Evolutionary conservation across 192 early-diverging fungal species (phyloP).

Genomic region (Gryganskiella cystojenkinii): DNA sequence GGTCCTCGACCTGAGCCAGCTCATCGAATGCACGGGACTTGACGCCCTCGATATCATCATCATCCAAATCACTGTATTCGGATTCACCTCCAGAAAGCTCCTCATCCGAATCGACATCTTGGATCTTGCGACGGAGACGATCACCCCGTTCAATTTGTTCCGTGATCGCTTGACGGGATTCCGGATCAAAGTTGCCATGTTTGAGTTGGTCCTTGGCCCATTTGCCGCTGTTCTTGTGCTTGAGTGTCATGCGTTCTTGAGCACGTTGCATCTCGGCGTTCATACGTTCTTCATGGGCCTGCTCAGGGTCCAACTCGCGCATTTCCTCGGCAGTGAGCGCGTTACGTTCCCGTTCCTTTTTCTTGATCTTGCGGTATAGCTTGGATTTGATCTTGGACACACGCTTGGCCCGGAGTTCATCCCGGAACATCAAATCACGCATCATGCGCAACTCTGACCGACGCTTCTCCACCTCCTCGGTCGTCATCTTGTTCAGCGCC

Average conservation of each 20-base stretch:
- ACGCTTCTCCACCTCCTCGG: slow-evolving; percentile 83
- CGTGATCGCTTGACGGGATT: slow-evolving; percentile 80
- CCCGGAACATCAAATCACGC: slow-evolving; percentile 94
- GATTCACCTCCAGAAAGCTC: slow-evolving; percentile 57
- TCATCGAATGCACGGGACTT: slow-evolving; percentile 58
- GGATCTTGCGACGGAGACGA: slow-evolving; percentile 83
- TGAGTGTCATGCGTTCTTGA: slow-evolving; percentile 91
- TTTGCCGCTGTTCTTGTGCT: slow-evolving; percentile 96
- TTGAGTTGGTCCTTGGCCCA: slow-evolving; percentile 92
- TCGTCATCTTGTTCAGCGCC: slow-evolving; percentile 82
- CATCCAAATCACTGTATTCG: slow-evolving; percentile 60
- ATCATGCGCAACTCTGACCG: slow-evolving; percentile 87
- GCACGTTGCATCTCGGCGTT: slow-evolving; percentile 84
- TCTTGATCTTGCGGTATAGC: slow-evolving; percentile 89
- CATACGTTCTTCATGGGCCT: slow-evolving; percentile 71
- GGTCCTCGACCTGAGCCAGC: slow-evolving; percentile 63
- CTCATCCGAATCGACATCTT: slow-evolving; percentile 72
- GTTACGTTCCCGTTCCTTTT: slow-evolving; percentile 78
- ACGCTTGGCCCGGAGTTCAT: slow-evolving; percentile 91
- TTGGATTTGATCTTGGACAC: slow-evolving; percentile 99
- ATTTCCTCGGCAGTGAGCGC: slow-evolving; percentile 63
- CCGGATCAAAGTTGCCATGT: slow-evolving; percentile 66
- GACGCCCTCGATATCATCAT: slow-evolving; percentile 54
- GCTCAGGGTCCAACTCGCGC: slow-evolving; percentile 73
- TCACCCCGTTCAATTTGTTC: slow-evolving; percentile 89